Conservation (phyloP, 192 early-diverging fungal genomes). For the Coemansia furcata region DNA sequence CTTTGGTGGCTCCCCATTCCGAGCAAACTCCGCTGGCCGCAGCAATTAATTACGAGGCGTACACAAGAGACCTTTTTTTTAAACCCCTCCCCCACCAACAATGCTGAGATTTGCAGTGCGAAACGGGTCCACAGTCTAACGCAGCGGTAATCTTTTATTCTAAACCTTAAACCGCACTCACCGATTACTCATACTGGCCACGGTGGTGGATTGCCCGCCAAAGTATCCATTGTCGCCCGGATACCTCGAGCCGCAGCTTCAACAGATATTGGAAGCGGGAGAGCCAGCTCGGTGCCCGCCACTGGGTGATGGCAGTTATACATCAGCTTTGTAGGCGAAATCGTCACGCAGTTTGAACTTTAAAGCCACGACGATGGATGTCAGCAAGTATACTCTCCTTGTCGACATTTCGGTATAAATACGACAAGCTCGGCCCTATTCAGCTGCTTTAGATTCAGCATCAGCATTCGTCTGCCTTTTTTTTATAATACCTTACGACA, state of each 20-base stretch:
- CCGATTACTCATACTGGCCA: neutral
- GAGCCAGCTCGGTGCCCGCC: no score
- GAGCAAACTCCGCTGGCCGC: neutral
- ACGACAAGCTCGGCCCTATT: neutral
- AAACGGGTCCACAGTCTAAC: neutral
- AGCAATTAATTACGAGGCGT: neutral
- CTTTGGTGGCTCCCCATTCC: neutral
- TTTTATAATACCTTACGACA: neutral
- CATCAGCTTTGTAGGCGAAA: neutral
- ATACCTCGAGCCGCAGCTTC: neutral
- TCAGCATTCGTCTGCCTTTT: slow-evolving; percentile 1
- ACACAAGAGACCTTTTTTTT: neutral
- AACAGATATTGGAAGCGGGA: neutral
- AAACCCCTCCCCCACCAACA: neutral
- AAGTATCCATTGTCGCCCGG: neutral
- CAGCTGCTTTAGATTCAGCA: neutral
- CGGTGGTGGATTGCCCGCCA: neutral
- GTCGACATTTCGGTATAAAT: neutral
- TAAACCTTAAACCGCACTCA: neutral
- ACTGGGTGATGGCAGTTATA: neutral
- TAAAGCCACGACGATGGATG: neutral
- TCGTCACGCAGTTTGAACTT: neutral
- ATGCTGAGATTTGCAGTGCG: neutral
- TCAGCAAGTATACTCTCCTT: neutral
- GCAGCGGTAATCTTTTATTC: no score